Evolutionary conservation across 2,329 filamentous ascomycete genomes (phyloP).

Genomic region (Magnaporthiopsis rhizophila): DNA sequence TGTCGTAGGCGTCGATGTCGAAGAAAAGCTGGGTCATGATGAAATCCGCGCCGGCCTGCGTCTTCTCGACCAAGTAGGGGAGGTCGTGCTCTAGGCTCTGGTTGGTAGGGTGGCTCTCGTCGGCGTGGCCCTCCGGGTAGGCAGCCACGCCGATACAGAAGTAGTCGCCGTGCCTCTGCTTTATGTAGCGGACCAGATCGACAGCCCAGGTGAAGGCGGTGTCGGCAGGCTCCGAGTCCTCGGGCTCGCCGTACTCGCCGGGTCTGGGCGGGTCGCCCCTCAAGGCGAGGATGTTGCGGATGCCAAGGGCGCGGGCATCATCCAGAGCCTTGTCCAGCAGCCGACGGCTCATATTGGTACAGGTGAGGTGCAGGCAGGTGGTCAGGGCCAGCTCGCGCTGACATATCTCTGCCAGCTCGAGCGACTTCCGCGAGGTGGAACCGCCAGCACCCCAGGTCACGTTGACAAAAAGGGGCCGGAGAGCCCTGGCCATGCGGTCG

Average conservation of each 20-base stretch:
- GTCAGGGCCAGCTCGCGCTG: slow-evolving; percentile 87
- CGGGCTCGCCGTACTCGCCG: slow-evolving; percentile 72
- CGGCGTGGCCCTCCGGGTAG: slow-evolving; percentile 92
- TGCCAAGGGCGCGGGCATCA: slow-evolving; percentile 81
- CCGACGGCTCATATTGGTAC: slow-evolving; percentile 89
- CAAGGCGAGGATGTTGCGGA: slow-evolving; percentile 88
- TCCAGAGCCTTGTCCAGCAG: slow-evolving; percentile 84
- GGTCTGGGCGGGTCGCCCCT: slow-evolving; percentile 84
- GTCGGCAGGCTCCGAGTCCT: slow-evolving; percentile 38
- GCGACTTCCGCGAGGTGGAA: slow-evolving; percentile 80
- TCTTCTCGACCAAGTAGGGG: slow-evolving; percentile 85
- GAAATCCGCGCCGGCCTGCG: slow-evolving; percentile 86
- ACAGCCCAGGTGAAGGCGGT: slow-evolving; percentile 82
- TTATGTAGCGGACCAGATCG: slow-evolving; percentile 86
- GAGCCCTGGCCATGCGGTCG: slow-evolving; percentile 85
- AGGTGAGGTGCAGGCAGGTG: slow-evolving; percentile 92
- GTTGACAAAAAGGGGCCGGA: slow-evolving; percentile 90
- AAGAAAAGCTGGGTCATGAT: slow-evolving; percentile 99
- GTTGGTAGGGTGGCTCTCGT: slow-evolving; percentile 71
- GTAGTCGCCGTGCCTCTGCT: slow-evolving; percentile 78
- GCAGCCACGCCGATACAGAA: slow-evolving; percentile 93
- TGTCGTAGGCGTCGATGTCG: slow-evolving; percentile 72
- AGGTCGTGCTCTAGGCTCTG: slow-evolving; percentile 72
- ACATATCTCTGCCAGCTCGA: slow-evolving; percentile 91
- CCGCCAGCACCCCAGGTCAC: slow-evolving; percentile 98